A percentile compares a stretch with the other conserved stretches of the same genome.
Conservation (phyloP, 306 rosid genomes). For the Lathyrus sativus region DNA sequence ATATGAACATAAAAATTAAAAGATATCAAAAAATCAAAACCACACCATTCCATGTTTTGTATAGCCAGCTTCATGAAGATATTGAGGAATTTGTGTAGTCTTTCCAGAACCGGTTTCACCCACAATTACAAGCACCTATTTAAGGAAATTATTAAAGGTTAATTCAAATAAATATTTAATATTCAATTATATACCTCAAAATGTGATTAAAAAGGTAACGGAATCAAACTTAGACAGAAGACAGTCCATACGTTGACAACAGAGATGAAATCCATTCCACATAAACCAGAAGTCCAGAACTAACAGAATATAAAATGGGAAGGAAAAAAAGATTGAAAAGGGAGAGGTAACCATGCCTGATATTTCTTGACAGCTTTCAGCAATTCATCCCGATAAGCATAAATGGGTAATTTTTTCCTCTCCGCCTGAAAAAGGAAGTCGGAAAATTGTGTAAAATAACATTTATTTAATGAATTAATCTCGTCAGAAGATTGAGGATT, state of each 20-base stretch:
- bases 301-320: conserved; percentile 9
- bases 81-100: conserved; percentile 96
- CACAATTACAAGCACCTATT: conserved; percentile 89
- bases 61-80: conserved; percentile 96
- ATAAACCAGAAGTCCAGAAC: conserved; percentile 15
- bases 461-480: conserved; percentile 8
- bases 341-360: conserved; percentile 56
- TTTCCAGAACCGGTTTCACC: conserved; percentile 99
- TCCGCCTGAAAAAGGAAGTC: conserved; percentile 60
- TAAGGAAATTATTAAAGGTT: conserved; percentile 28
- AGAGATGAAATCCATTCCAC: conserved; percentile 24
- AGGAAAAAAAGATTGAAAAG: background rate
- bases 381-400: conserved; percentile 71
- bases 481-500: conserved; percentile 23
- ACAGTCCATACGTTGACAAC: conserved; percentile 11
- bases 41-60: conserved; percentile 86
- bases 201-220: conserved; percentile 8
- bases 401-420: conserved; percentile 79
- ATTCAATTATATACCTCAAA: background rate
- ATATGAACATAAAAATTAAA: conserved; percentile 4
- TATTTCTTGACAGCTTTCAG: conserved; percentile 75
- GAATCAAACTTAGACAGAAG: conserved; percentile 3
- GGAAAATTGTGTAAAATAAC: conserved; percentile 25
- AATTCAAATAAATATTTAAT: conserved; percentile 30
- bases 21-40: conserved; percentile 1